Percentiles rank a stretch among this genome's conserved stretches.
phyloP scores from a whole-genome alignment of 202 grass and related monocot species.

The Hordeum pubiflorum region DNA sequence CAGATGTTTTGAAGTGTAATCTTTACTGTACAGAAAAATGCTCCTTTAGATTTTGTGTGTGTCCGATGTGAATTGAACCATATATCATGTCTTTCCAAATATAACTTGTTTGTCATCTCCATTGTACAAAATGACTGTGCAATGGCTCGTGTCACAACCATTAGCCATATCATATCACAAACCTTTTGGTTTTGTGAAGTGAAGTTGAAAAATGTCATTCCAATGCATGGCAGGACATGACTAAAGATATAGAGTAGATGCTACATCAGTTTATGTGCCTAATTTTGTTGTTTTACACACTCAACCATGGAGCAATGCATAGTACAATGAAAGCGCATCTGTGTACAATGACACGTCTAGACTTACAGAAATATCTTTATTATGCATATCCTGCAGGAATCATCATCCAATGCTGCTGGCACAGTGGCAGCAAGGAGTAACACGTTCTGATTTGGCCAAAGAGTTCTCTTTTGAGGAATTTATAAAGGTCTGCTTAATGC shows the following conservation, averaged over 20 bases:
- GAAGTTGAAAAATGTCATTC: background rate
- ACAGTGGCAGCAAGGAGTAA: slow-evolving; percentile 90
- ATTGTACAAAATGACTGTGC: background rate
- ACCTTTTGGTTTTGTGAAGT: background rate
- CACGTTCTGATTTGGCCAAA: slow-evolving; percentile 60
- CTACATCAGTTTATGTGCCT: background rate
- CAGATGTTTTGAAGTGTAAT: background rate
- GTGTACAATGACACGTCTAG: background rate
- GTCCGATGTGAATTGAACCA: background rate
- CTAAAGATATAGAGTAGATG: background rate
- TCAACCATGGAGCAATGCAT: background rate
- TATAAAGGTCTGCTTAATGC: slow-evolving; percentile 44
- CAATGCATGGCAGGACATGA: background rate
- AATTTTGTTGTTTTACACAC: background rate
- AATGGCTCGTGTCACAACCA: background rate
- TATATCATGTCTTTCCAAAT: background rate
- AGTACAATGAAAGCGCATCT: background rate
- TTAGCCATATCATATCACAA: background rate
- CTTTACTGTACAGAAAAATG: background rate
- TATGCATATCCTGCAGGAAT: slow-evolving; percentile 46
- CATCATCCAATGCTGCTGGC: slow-evolving; percentile 84
- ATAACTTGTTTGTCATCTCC: background rate
- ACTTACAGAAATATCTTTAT: background rate
- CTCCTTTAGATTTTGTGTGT: background rate
- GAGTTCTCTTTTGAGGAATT: slow-evolving; percentile 82